Evolutionary conservation across 2,329 filamentous ascomycete genomes (phyloP).

Genomic region (Lecanoromycetidae sp.): DNA sequence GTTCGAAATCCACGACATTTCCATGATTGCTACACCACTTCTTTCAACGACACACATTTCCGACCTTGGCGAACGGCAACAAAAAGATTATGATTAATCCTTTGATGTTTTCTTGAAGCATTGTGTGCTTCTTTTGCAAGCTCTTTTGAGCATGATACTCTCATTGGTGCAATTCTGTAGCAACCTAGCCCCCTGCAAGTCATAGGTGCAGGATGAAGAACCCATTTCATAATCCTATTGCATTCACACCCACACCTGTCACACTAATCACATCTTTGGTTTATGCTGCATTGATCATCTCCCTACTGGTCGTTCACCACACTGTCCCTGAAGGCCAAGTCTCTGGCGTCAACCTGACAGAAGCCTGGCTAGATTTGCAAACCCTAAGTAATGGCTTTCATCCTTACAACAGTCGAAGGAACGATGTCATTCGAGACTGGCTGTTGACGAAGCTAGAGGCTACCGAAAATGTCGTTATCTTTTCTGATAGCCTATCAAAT

Average conservation of each 20-base stretch:
- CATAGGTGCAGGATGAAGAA: constrained; percentile 1
- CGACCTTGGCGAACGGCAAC: no score
- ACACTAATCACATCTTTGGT: constrained; percentile 63
- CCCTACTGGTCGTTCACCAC: constrained; percentile 62
- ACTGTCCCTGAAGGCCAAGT: constrained; percentile 52
- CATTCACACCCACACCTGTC: constrained; percentile 70
- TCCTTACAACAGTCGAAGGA: constrained; percentile 75
- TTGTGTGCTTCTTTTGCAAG: neutral
- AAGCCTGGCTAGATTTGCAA: constrained; percentile 78
- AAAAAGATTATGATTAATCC: no score
- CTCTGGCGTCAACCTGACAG: constrained; percentile 62
- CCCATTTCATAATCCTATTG: constrained; percentile 39
- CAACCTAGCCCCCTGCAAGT: neutral
- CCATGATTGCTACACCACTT: no score
- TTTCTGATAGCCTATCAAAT: constrained; percentile 70
- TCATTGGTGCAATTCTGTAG: neutral
- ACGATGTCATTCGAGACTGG: constrained; percentile 69
- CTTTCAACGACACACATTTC: no score
- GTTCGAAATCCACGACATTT: no score
- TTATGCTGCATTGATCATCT: constrained; percentile 67
- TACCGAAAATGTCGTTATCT: constrained; percentile 56
- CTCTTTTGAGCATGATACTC: neutral
- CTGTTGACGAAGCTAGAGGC: constrained; percentile 57
- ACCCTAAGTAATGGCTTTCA: constrained; percentile 64
- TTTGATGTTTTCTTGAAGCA: no score